Conservation (phyloP, 352 stramenopile species). For the Pythium periplocum region DNA sequence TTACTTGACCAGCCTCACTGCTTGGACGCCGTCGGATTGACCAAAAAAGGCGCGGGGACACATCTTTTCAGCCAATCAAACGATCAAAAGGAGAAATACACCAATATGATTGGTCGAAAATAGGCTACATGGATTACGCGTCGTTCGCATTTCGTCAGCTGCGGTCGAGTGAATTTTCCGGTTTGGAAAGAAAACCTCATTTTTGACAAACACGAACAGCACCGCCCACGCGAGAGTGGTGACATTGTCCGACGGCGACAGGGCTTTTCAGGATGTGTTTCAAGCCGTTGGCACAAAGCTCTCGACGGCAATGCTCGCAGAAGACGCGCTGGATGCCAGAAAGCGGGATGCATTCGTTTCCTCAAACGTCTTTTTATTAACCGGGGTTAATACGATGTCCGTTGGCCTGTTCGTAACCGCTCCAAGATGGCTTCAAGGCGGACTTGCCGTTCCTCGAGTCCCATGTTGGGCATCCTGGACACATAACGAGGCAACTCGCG, state of each 20-base stretch:
- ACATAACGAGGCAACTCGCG: slow-evolving; percentile 45
- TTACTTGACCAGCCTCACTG: no score
- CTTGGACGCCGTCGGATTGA: no score
- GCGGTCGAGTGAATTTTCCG: no score
- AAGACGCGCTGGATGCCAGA: no score
- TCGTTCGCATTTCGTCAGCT: no score
- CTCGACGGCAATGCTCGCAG: no score
- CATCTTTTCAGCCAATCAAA: slow-evolving; percentile 13
- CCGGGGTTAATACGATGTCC: neutral
- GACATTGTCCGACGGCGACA: neutral
- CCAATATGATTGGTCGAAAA: slow-evolving; percentile 14
- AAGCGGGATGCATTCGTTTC: neutral
- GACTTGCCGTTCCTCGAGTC: slow-evolving; percentile 8
- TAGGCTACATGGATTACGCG: neutral
- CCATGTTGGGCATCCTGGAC: slow-evolving; percentile 12
- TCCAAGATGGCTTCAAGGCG: slow-evolving; percentile 28
- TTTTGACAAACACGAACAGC: no score
- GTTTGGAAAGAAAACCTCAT: no score
- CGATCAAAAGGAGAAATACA: slow-evolving; percentile 7
- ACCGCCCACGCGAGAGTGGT: no score
- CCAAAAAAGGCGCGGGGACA: slow-evolving; percentile 1
- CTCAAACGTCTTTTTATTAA: neutral
- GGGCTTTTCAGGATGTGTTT: neutral
- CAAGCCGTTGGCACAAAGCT: no score
- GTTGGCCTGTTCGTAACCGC: slow-evolving; percentile 24